phyloP scores from a whole-genome alignment of 306 rosid genomes.

The Inga laurina region DNA sequence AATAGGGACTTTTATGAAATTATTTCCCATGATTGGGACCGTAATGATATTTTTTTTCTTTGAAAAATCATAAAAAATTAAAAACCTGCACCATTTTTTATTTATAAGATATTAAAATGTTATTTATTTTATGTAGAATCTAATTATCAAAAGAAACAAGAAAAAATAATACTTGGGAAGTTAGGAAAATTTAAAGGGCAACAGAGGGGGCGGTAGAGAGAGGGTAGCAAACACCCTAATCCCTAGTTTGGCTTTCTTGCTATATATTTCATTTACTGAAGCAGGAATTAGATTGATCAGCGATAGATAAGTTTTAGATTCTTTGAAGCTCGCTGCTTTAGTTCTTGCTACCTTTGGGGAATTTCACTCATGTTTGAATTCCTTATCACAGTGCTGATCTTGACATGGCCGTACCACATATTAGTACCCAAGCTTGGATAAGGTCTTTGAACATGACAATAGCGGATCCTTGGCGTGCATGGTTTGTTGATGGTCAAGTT shows the following conservation, averaged over 20 bases:
- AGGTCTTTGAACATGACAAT: conserved; percentile 45
- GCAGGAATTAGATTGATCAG: not conserved
- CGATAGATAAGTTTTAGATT: not conserved
- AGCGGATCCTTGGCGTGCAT: conserved; percentile 48
- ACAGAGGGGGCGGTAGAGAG: too few relatives aligned
- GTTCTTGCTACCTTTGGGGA: not conserved
- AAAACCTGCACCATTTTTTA: too few relatives aligned
- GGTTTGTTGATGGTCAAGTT: conserved; percentile 60
- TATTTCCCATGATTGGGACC: too few relatives aligned
- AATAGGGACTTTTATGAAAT: too few relatives aligned
- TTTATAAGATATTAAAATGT: too few relatives aligned
- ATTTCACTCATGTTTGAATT: not conserved
- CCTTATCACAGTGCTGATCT: conserved; percentile 47
- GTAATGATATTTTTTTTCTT: too few relatives aligned
- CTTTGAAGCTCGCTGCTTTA: not conserved
- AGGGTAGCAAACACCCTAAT: too few relatives aligned
- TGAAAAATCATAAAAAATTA: rapidly evolving
- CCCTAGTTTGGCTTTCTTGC: not conserved
- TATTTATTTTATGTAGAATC: too few relatives aligned
- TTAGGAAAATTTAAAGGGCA: too few relatives aligned
- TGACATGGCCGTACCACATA: conserved; percentile 37
- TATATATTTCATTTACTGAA: too few relatives aligned
- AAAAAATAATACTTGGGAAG: too few relatives aligned
- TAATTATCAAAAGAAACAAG: too few relatives aligned
- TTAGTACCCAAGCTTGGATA: conserved; percentile 51